Evolutionary conservation across 2,329 filamentous ascomycete species (phyloP).

Genomic region (Verruconis gallopava): DNA sequence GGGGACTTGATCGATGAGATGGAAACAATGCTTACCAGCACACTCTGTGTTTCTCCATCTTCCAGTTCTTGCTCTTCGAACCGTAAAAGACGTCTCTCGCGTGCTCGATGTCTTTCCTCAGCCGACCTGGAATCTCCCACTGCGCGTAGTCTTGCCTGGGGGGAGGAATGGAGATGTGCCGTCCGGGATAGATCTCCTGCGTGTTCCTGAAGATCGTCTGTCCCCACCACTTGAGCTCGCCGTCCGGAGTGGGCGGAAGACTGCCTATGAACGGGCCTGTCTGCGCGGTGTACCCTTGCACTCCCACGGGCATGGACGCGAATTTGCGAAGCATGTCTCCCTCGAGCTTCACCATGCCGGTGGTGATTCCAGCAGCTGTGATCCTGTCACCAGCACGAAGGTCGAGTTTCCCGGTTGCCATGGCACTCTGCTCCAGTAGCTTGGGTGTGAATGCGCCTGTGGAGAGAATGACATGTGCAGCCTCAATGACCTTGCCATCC

Average conservation of each 20-base stretch:
- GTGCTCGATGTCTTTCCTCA: slow-evolving; percentile 47
- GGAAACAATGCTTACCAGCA: slow-evolving; percentile 48
- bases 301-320: neutral
- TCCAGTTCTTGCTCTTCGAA: slow-evolving; percentile 40
- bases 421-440: slow-evolving; percentile 35
- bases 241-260: slow-evolving; percentile 38
- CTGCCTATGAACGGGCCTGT: slow-evolving; percentile 25
- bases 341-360: slow-evolving; percentile 34
- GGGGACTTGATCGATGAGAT: neutral
- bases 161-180: slow-evolving; percentile 44
- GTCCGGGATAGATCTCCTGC: slow-evolving; percentile 39
- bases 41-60: slow-evolving; percentile 49
- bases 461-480: slow-evolving; percentile 26
- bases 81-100: slow-evolving; percentile 48
- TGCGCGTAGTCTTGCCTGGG: slow-evolving; percentile 44
- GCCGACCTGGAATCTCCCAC: slow-evolving; percentile 43
- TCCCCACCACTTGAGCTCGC: slow-evolving; percentile 47
- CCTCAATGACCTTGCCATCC: slow-evolving; percentile 20
- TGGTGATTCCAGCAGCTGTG: slow-evolving; percentile 42
- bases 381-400: slow-evolving; percentile 42
- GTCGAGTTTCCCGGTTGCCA: slow-evolving; percentile 28
- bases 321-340: slow-evolving; percentile 14
- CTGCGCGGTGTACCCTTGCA: neutral
- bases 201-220: slow-evolving; percentile 47
- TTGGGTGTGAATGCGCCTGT: slow-evolving; percentile 31